Conservation (phyloP, 148 eudicot genomes). For the Rhododendron vialii region DNA sequence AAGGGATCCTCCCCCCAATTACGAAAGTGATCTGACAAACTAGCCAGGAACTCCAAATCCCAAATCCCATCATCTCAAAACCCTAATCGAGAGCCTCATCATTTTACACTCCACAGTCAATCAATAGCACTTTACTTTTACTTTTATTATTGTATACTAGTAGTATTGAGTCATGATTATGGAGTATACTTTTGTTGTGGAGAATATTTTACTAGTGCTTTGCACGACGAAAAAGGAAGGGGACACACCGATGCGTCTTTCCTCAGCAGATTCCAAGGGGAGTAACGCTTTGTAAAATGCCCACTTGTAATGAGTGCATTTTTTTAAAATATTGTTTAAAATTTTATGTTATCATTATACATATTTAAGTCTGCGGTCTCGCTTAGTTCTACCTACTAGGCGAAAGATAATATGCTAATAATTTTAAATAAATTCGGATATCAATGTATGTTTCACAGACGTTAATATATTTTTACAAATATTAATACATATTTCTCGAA, state of each 20-base stretch:
- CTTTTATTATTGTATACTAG: neutral
- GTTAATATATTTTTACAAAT: too few relatives aligned
- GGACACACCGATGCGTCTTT: conserved; percentile 13
- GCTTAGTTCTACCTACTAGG: rapidly evolving
- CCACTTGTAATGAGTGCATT: neutral
- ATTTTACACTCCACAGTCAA: neutral
- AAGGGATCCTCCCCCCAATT: too few relatives aligned
- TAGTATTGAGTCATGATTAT: neutral
- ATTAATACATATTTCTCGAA: too few relatives aligned
- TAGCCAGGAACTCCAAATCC: neutral
- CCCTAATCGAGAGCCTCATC: conserved; percentile 6
- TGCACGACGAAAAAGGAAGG: neutral
- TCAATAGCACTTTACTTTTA: neutral
- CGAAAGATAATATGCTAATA: too few relatives aligned
- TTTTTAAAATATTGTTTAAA: neutral
- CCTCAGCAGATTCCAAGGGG: conserved; percentile 13
- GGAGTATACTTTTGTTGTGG: neutral
- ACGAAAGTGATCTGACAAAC: neutral
- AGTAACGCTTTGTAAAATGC: neutral
- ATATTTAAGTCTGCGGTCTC: neutral
- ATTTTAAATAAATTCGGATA: too few relatives aligned
- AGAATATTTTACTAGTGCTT: neutral
- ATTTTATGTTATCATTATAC: neutral
- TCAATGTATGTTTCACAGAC: too few relatives aligned
- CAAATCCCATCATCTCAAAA: neutral